Evolutionary conservation across 148 eudicot genomes (phyloP), one percentile per base, ranked within the genome.

Genomic region (Heliamphora exappendiculata): DNA sequence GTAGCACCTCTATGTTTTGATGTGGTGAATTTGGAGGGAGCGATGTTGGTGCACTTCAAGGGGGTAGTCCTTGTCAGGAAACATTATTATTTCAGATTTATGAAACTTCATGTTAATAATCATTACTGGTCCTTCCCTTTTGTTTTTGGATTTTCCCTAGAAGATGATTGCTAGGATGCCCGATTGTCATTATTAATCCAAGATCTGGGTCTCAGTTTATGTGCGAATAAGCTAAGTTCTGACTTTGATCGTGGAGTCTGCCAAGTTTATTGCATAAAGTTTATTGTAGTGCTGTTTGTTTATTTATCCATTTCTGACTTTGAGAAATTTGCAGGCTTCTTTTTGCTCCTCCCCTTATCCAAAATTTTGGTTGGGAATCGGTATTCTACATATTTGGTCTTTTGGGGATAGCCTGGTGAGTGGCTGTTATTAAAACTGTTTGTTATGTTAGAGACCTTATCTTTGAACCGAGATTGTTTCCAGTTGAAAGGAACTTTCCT

Each of bases 311-410:
- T 76, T 37, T 42, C 36, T 51, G 6, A 80, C 39, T 76, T 80
- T 54, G 70, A 19, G 37, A 45, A 53, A 66, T 37, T 37, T 74
- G 76, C 93, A 96, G 99, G 91, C 94, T 93, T 86, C 85, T 96
- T 67, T 84, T 96, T 92, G 99, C 99, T 84, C 97, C 99, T 82
- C 88, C 94, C 19, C 88, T 96, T 24, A 96, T 96, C 76, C 89
- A 93, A 78, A 88, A 80, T 82, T 89, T 88, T 82, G 98, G 99
- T 75, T 96, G 99, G 99, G 99, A 83, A 85, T 96, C 94, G 57
- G 99, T 96, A 49, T 96, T 96, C 81, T 93, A 91, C 88, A 16
- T 96, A 53, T 95, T 96, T 80, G 98, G 99, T 77, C 65, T 86
- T 47, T 70, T 90, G 41, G 99, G 99, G 66, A 73, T 96, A 76